phyloP scores from a whole-genome alignment of 2,329 filamentous ascomycete genomes.

The Tolypocladium ovalisporum region DNA sequence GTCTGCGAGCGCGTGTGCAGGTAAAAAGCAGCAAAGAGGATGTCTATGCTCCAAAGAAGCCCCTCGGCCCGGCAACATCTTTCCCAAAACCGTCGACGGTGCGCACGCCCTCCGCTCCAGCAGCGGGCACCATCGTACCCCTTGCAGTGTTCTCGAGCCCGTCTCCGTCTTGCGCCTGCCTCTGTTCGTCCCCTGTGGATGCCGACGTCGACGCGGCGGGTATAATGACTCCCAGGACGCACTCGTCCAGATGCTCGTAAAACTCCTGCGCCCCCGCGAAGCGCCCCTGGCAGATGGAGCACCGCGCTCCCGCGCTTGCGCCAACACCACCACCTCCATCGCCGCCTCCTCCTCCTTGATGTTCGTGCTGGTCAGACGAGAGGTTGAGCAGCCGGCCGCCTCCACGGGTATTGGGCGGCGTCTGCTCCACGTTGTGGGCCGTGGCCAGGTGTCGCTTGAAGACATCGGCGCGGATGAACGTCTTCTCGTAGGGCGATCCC shows the following conservation, averaged over 20 bases:
- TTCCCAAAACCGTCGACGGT: background rate
- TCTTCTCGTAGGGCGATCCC: constrained; percentile 81
- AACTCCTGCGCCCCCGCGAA: constrained; percentile 90
- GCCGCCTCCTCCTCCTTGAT: background rate
- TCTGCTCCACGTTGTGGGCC: constrained; percentile 90
- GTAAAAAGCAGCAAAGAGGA: background rate
- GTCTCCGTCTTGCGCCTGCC: background rate
- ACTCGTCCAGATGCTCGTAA: constrained; percentile 83
- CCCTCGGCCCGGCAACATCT: background rate
- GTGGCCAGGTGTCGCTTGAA: constrained; percentile 94
- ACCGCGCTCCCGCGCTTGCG: constrained; percentile 57
- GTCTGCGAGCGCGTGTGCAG: background rate
- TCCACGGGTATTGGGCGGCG: constrained; percentile 69
- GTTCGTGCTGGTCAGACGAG: background rate
- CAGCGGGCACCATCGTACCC: no score
- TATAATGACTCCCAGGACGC: constrained; percentile 48
- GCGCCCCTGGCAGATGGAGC: constrained; percentile 72
- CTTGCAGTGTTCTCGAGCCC: background rate
- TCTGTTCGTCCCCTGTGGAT: background rate
- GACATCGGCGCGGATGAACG: constrained; percentile 91
- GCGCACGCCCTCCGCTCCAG: background rate
- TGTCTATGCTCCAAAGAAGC: background rate
- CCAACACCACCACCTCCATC: background rate
- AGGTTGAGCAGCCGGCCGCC: constrained; percentile 7
- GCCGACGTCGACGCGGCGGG: constrained; percentile 15